Evolutionary conservation across 495 filamentous ascomycete species (phyloP), one percentile per base, ranked within the genome.

Genomic region (Neurospora tetraspora): DNA sequence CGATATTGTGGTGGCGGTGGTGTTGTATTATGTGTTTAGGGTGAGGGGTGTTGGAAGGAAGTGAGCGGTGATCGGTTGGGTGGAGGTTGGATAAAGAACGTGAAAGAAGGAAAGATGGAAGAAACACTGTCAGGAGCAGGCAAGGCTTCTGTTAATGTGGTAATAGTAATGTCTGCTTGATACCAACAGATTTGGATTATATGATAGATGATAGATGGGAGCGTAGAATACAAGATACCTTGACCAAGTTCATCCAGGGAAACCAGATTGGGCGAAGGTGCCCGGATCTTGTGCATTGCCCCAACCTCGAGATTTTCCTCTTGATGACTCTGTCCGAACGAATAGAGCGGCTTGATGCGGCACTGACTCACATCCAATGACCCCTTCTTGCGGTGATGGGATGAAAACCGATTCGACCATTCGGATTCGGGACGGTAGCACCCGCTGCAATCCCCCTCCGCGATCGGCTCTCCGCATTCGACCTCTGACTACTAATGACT

Each of bases 21-120:
- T 77, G 34, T 73, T 86, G 27, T 89, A 89, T 75, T 89, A 86
- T 71, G 73, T 86, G 38, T 87, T 88, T 76, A 79, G 87, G 1
- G 86, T 88, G 2, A 74, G 59, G 53, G 59, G 71, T 43, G n/a
- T 47, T 20, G 43, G 43, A 3, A 47, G 43, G 43, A 47, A 47
- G 18, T 47, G 18, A n/a, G 18, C 42, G 42, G 14, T 18, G 31
- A 34, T 34, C 31, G 5, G 40, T n/a, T 16, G 40, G 5, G 42
- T 43, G 42, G 6, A 8, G 16, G 5, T 43, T 43, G 16, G 40
- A 43, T 16, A n/a, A 18, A 7, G 43, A n/a, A 20, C n/a, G 8
- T n/a, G n/a, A 20, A 11, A 47, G 43, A 1, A 42, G 39, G 39
- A 42, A 16, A 34, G 31, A n/a, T n/a, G n/a, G n/a, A n/a, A n/a